Percentiles rank a stretch among this genome's conserved stretches.
phyloP scores from a whole-genome alignment of 352 stramenopile genomes.

The Pythium graminicola region DNA sequence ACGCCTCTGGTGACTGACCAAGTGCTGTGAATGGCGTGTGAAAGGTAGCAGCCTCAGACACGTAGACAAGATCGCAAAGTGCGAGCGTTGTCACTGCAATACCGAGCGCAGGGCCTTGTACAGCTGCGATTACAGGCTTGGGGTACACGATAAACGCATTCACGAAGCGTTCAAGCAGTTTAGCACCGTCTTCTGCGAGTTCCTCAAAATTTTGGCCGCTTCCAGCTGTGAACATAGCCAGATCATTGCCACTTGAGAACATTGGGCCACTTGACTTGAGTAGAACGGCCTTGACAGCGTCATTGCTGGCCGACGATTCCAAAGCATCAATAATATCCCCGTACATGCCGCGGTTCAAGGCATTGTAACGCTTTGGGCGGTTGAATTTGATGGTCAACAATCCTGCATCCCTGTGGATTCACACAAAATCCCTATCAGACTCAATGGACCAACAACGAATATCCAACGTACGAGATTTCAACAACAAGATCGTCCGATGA shows the following conservation, averaged over 20 bases:
- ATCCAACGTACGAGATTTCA: conserved; percentile 36
- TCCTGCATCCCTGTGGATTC: conserved; percentile 30
- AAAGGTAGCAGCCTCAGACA: conserved; percentile 80
- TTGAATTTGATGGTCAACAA: conserved; percentile 79
- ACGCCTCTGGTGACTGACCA: conserved; percentile 88
- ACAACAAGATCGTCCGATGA: conserved; percentile 45
- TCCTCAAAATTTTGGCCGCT: conserved; percentile 45
- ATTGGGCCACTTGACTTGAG: conserved; percentile 81
- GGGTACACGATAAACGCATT: conserved; percentile 82
- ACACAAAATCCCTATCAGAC: not conserved
- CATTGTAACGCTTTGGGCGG: conserved; percentile 79
- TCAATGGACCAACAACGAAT: not conserved
- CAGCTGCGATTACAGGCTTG: conserved; percentile 85
- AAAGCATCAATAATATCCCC: conserved; percentile 63
- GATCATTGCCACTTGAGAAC: conserved; percentile 88
- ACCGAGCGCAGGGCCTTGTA: conserved; percentile 87
- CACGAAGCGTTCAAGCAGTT: conserved; percentile 56
- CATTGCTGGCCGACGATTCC: conserved; percentile 49
- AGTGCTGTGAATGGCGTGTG: conserved; percentile 90
- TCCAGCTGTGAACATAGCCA: conserved; percentile 71
- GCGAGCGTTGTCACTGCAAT: conserved; percentile 85
- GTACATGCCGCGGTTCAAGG: conserved; percentile 84
- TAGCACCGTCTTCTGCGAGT: conserved; percentile 49
- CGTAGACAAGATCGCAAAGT: conserved; percentile 89
- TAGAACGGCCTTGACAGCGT: conserved; percentile 73